Evolutionary conservation across 1,284 basidiomycete species (phyloP).

Genomic region (Trichosporon faecale): DNA sequence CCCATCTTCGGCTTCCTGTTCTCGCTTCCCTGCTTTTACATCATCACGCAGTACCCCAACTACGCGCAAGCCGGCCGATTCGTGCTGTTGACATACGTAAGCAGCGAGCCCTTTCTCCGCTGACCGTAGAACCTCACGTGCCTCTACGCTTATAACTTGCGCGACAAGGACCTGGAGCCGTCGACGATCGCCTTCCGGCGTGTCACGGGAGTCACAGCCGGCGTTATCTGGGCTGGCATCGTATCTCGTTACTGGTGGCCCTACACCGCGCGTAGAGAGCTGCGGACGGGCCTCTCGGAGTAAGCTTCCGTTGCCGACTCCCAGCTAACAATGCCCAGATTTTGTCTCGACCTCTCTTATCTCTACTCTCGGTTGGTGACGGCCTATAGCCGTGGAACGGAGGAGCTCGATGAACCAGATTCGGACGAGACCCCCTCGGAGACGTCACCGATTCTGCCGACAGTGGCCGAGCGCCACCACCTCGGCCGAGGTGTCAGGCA

Average conservation of each 20-base stretch:
- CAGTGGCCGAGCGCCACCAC: conserved; percentile 28
- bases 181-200: conserved; percentile 71
- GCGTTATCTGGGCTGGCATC: conserved; percentile 83
- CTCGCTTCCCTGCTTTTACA: conserved; percentile 90
- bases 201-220: conserved; percentile 74
- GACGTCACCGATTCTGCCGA: neutral
- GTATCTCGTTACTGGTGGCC: conserved; percentile 94
- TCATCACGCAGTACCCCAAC: conserved; percentile 70
- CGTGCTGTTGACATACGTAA: conserved; percentile 65
- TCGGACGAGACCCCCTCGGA: neutral
- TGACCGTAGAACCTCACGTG: conserved; percentile 78
- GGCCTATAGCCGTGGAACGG: conserved; percentile 36
- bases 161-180: conserved; percentile 67
- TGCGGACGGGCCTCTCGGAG: conserved; percentile 82
- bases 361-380: conserved; percentile 51
- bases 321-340: conserved; percentile 35
- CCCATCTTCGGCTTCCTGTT: conserved; percentile 84
- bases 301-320: conserved; percentile 51
- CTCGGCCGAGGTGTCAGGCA: conserved; percentile 25
- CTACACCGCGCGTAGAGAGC: conserved; percentile 80
- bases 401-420: conserved; percentile 6
- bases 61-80: conserved; percentile 79
- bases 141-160: conserved; percentile 82
- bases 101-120: conserved; percentile 11
- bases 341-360: conserved; percentile 52